Conservation (phyloP, 805 yeast genomes). For the Hyphopichia homilentoma region DNA sequence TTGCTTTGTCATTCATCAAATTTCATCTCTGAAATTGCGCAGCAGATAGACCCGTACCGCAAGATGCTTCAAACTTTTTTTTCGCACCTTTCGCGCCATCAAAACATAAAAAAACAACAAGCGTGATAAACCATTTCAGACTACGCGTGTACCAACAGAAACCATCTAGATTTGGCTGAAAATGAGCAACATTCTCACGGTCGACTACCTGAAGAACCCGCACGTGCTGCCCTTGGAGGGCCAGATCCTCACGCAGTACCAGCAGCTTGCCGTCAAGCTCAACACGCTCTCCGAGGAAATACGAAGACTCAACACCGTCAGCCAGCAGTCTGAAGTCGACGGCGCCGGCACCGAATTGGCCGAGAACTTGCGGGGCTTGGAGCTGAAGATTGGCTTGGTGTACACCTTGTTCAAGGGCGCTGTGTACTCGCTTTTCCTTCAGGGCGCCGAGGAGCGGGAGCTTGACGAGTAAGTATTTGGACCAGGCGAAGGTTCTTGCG, state of each 20-base stretch:
- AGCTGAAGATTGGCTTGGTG: conserved; percentile 59
- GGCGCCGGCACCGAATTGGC: conserved; percentile 28
- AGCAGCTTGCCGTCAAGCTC: conserved; percentile 29
- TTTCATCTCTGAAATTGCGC: too few relatives aligned
- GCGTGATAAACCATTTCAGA: too few relatives aligned
- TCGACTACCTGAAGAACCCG: conserved; percentile 15
- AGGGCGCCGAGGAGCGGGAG: conserved; percentile 13
- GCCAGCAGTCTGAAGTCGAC: conserved; percentile 6
- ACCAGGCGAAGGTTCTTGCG: too few relatives aligned
- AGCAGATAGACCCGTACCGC: too few relatives aligned
- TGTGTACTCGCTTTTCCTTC: conserved; percentile 59
- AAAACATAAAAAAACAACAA: too few relatives aligned
- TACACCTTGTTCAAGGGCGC: conserved; percentile 68
- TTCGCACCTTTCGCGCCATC: too few relatives aligned
- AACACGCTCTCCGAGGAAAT: conserved; percentile 30
- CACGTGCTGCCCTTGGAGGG: conserved; percentile 26
- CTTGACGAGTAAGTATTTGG: conserved; percentile 5
- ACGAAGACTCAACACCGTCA: conserved; percentile 19
- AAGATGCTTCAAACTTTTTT: too few relatives aligned
- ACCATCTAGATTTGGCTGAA: too few relatives aligned
- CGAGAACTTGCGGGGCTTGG: conserved; percentile 56
- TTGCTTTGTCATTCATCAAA: too few relatives aligned
- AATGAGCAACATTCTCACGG: conserved; percentile 8
- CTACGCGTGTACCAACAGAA: too few relatives aligned
- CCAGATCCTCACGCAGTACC: conserved; percentile 36